Conservation (phyloP, 306 rosid genomes). For the Malus sieversii region DNA sequence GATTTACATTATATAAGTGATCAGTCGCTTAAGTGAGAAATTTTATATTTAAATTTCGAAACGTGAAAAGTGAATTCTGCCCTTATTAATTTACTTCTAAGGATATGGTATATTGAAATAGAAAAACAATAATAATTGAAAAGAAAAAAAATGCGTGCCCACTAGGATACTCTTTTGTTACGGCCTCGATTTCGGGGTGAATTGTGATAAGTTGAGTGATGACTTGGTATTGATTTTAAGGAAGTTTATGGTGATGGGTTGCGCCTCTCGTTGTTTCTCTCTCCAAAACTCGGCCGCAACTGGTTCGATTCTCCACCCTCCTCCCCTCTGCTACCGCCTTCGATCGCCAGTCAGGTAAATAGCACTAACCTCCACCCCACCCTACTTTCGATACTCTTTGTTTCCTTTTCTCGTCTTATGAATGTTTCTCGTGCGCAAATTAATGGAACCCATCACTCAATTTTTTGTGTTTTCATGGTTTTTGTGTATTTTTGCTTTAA, state of each 20-base stretch:
- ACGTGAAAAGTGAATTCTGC: no score
- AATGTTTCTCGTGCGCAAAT: not conserved
- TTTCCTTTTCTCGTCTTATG: not conserved
- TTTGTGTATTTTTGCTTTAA: not conserved
- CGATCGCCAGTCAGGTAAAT: constrained; percentile 3
- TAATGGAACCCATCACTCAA: not conserved
- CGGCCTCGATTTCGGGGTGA: not conserved
- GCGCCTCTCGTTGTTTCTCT: not conserved
- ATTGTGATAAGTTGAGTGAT: not conserved
- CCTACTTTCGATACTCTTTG: not conserved
- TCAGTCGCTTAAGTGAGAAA: fast-evolving
- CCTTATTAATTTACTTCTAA: no score
- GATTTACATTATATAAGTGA: fast-evolving
- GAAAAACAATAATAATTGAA: no score
- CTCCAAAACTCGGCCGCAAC: not conserved
- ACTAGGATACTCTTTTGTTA: no score
- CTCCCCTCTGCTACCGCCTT: not conserved
- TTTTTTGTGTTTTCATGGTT: not conserved
- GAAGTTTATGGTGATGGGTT: not conserved
- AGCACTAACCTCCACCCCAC: not conserved
- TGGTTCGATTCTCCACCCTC: not conserved
- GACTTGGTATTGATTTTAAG: not conserved
- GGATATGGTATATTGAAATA: no score
- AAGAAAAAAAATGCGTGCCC: no score
- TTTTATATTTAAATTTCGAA: no score